Percentiles rank a stretch among this genome's conserved stretches.
Conservation (phyloP, 108 stramenopile genomes). For the Fistulifera solaris region DNA sequence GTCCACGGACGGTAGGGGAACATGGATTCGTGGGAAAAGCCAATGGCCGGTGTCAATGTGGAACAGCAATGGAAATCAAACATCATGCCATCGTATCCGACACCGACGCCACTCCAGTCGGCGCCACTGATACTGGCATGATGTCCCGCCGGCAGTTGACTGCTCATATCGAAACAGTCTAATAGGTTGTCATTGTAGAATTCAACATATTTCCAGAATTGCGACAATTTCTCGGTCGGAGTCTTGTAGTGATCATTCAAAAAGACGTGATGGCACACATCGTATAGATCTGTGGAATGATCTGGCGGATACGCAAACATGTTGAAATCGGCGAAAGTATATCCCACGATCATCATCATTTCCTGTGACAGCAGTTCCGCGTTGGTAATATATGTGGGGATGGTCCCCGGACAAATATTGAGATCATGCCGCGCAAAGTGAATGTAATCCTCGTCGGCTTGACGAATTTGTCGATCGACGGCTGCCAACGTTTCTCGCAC, state of each 20-base stretch:
- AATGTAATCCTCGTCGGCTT: not conserved
- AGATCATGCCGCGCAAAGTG: constrained; percentile 5
- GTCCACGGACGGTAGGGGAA: constrained; percentile 63
- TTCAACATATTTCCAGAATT: not conserved
- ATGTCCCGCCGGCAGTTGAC: constrained; percentile 53
- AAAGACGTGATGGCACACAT: constrained; percentile 29
- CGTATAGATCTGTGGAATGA: constrained; percentile 32
- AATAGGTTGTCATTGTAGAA: constrained; percentile 12
- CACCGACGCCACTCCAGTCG: constrained; percentile 82
- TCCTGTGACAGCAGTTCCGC: constrained; percentile 39
- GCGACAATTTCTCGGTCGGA: not conserved
- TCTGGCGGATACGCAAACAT: constrained; percentile 78
- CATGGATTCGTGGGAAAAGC: constrained; percentile 34
- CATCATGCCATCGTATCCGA: constrained; percentile 53
- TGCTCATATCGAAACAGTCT: constrained; percentile 49
- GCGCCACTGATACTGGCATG: constrained; percentile 60
- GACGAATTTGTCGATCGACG: not conserved
- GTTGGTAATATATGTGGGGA: constrained; percentile 41
- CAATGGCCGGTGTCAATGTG: constrained; percentile 43
- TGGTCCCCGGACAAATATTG: constrained; percentile 30
- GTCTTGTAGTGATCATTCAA: not conserved
- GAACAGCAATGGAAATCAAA: constrained; percentile 74
- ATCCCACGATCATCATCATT: constrained; percentile 72
- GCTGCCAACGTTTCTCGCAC: constrained; percentile 11
- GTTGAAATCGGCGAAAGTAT: constrained; percentile 80